Base-by-base conservation (phyloP, 192 early-diverging fungal genomes). In the Entomortierella beljakovae region DNA sequence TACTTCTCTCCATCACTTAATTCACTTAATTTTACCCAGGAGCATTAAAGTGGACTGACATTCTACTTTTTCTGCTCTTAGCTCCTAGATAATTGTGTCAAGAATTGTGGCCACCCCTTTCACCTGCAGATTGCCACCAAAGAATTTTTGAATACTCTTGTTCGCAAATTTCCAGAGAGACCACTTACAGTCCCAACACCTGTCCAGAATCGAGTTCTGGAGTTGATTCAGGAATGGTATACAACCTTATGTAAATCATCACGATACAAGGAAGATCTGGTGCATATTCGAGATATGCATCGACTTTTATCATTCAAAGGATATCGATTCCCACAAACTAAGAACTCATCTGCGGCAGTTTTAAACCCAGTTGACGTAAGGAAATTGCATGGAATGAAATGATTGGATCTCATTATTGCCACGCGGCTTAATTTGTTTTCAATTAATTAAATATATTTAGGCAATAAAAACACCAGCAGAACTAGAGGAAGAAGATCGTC, bases 51-150 rank as follows among this genome's bases (percentile, higher is more conserved):
- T 43, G 10, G 10, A 43, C 42, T 11, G 18, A 43, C 8, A 43
- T 18, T 11, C 18, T 43, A 18, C 42, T 43, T 43, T 43, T 43
- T 43, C 18, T 43, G n/a, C n/a, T n/a, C n/a, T n/a, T 73, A 88
- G 91, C 87, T 99, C 6, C 86, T 99, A 26, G 98, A 99, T 80
- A 93, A 95, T 68, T 94, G 96, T 67, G 94, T 98, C 69, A 99
- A 99, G 83, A 99, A 99, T 81, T 99, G 98, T 77, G 97, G 97
- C 0, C 95, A 98, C 77, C 91, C 98, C 3, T 98, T 99, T 66
- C 97, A 99, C 70, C 83, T 97, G 63, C 95, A 98, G 68, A 91
- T 99, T 40, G 93, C 92, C 42, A 91, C 94, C 37, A 97, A 98
- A 69, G 98, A 99, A 72, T 99, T 99, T 77, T 83, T 99, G 35